A percentile compares a stretch with the other conserved stretches of the same genome.
Evolutionary conservation across 768 basidiomycete genomes (phyloP).

Genomic region (Butyriboletus loyo): DNA sequence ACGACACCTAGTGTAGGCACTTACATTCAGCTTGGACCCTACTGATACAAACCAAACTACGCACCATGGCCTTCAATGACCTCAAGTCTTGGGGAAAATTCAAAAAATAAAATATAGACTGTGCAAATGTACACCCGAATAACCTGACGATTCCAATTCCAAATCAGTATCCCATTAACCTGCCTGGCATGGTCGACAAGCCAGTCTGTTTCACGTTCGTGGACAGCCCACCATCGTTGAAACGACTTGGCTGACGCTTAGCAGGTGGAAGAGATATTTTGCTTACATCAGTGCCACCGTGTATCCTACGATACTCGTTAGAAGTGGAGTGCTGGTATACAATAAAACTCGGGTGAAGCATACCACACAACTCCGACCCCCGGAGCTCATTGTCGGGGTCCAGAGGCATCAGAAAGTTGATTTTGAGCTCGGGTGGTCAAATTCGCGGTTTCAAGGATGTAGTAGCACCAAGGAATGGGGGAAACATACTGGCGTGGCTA

Average conservation of each 20-base stretch:
- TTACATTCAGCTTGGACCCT: background rate
- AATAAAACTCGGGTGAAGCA: background rate
- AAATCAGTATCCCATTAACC: background rate
- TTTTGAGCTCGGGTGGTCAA: background rate
- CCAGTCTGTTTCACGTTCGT: background rate
- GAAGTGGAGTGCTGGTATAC: background rate
- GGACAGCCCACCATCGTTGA: background rate
- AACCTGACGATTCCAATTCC: background rate
- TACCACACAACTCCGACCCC: constrained; percentile 1
- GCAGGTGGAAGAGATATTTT: background rate
- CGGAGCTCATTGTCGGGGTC: background rate
- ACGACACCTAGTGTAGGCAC: background rate
- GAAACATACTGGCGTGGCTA: too few relatives aligned
- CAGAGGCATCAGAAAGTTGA: background rate
- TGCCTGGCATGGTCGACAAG: background rate
- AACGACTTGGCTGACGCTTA: background rate
- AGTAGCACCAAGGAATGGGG: too few relatives aligned
- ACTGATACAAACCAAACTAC: background rate
- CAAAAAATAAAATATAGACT: constrained; percentile 3
- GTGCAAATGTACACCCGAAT: constrained; percentile 13
- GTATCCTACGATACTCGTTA: background rate
- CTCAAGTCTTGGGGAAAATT: constrained; percentile 6
- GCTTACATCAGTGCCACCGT: constrained; percentile 1
- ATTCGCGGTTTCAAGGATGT: background rate
- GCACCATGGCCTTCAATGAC: constrained; percentile 4